These are phyloP conservation scores for grape (Vitis vinifera) DNA, from an alignment of 164 flowering plant genomes.

Conservation along the genomic window DNA sequence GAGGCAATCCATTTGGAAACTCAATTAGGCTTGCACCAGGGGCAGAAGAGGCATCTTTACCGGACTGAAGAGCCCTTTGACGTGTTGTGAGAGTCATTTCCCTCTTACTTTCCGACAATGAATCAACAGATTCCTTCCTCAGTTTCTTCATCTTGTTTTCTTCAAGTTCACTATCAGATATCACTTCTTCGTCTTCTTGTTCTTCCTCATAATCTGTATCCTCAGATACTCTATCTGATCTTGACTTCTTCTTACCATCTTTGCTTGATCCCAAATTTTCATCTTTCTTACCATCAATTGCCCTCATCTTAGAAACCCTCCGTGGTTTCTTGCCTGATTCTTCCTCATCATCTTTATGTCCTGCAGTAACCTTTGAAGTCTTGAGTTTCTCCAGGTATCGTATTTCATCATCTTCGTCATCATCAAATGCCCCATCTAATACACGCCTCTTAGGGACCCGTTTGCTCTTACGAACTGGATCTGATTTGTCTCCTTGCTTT, in stretches of 20 bases:
- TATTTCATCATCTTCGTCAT: constrained; percentile 85
- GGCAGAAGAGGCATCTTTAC: constrained; percentile 60
- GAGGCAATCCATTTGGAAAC: constrained; percentile 91
- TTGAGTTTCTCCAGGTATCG: constrained; percentile 81
- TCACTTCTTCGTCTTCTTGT: constrained; percentile 29
- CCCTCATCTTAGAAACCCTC: constrained; percentile 35
- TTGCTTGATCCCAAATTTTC: constrained; percentile 30
- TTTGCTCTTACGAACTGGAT: constrained; percentile 83
- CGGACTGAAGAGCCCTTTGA: constrained; percentile 89
- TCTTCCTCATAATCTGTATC: constrained; percentile 69
- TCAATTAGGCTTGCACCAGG: constrained; percentile 56
- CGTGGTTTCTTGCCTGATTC: constrained; percentile 50
- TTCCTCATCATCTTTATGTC: constrained; percentile 46
- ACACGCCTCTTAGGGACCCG: constrained; percentile 72
- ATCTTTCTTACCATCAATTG: constrained; percentile 15
- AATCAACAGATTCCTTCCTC: constrained; percentile 59
- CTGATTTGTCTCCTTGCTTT: constrained; percentile 56
- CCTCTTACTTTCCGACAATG: constrained; percentile 53
- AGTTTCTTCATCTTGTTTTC: constrained; percentile 49
- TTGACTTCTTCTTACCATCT: constrained; percentile 54
- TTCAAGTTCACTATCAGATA: constrained; percentile 55
- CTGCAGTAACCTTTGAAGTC: constrained; percentile 34
- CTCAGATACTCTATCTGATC: constrained; percentile 43
- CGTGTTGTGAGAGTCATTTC: constrained; percentile 84
- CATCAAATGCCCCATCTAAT: constrained; percentile 63